Conservation (phyloP, 106 monocot genomes). For the Xerophyta viscosa region DNA sequence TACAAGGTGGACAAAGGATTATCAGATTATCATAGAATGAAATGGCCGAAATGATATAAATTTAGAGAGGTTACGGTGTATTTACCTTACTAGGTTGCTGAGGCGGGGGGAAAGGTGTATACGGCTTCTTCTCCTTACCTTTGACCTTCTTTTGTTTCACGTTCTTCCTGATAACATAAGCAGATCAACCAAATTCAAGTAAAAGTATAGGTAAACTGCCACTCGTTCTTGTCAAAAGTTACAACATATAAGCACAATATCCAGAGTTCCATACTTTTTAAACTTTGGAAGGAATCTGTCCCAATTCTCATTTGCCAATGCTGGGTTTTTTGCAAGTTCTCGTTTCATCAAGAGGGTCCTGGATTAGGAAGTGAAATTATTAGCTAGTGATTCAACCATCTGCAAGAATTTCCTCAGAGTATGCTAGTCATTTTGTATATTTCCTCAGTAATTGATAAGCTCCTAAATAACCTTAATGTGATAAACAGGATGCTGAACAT, state of each 20-base stretch:
- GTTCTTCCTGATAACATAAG: slow-evolving; percentile 60
- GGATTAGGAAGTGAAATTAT: slow-evolving; percentile 6
- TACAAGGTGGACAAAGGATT: too few relatives aligned
- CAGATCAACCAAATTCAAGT: background rate
- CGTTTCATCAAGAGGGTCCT: slow-evolving; percentile 90
- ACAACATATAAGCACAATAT: too few relatives aligned
- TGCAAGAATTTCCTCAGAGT: too few relatives aligned
- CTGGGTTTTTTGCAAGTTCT: slow-evolving; percentile 91
- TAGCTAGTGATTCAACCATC: too few relatives aligned
- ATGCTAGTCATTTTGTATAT: too few relatives aligned
- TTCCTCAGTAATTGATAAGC: background rate
- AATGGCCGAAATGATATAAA: background rate
- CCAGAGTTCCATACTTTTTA: slow-evolving; percentile 85
- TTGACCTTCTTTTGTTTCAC: slow-evolving; percentile 82
- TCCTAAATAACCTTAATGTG: slow-evolving; percentile 71
- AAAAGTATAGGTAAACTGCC: too few relatives aligned
- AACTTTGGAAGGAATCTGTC: slow-evolving; percentile 97
- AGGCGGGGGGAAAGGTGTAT: slow-evolving; percentile 98
- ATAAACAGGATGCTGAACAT: slow-evolving; percentile 90
- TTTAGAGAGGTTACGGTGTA: background rate
- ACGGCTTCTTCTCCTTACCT: slow-evolving; percentile 89
- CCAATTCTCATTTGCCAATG: slow-evolving; percentile 90
- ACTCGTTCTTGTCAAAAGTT: too few relatives aligned
- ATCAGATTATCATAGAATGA: background rate
- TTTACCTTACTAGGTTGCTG: slow-evolving; percentile 89